A percentile compares a stretch with the other conserved stretches of the same genome.
These are phyloP conservation scores for Boletus rufocinnamomeus DNA, from an alignment of 768 basidiomycete genomes.

Conservation along the genomic window DNA sequence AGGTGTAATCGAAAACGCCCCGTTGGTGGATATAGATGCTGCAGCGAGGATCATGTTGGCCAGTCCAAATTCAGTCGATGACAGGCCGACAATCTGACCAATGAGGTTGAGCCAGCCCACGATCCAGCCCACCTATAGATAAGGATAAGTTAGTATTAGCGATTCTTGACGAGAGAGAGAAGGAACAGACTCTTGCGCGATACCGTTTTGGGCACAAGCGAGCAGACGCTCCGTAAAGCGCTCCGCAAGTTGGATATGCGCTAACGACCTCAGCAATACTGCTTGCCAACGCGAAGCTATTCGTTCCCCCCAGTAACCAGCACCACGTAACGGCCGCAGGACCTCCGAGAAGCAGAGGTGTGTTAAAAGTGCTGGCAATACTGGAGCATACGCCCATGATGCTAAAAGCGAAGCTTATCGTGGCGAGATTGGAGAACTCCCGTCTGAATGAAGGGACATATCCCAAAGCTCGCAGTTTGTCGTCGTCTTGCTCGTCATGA, in stretches of 20 bases:
- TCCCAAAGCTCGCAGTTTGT: slow-evolving; percentile 30
- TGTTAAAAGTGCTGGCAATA: slow-evolving; percentile 41
- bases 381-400: slow-evolving; percentile 42
- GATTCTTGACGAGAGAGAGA: background rate
- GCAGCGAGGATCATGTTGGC: slow-evolving; percentile 36
- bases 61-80: slow-evolving; percentile 42
- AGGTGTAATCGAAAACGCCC: slow-evolving; percentile 36
- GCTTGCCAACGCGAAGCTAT: slow-evolving; percentile 33
- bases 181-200: slow-evolving; percentile 54
- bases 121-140: slow-evolving; percentile 29
- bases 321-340: slow-evolving; percentile 41
- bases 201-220: slow-evolving; percentile 64
- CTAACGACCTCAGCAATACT: slow-evolving; percentile 36
- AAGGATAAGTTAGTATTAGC: background rate
- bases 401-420: slow-evolving; percentile 36
- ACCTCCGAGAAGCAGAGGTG: slow-evolving; percentile 40
- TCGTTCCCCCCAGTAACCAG: slow-evolving; percentile 34
- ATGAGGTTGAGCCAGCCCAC: slow-evolving; percentile 38
- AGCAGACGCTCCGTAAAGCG: slow-evolving; percentile 74
- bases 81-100: slow-evolving; percentile 28
- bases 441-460: slow-evolving; percentile 40
- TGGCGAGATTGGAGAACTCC: slow-evolving; percentile 45
- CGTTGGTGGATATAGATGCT: slow-evolving; percentile 29
- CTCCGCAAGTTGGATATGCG: slow-evolving; percentile 35
- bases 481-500: slow-evolving; percentile 18